A percentile compares a stretch with the other conserved stretches of the same genome.
These are phyloP conservation scores for Talinum fruticosum DNA, from an alignment of 148 eudicot species.

Conservation along the genomic window DNA sequence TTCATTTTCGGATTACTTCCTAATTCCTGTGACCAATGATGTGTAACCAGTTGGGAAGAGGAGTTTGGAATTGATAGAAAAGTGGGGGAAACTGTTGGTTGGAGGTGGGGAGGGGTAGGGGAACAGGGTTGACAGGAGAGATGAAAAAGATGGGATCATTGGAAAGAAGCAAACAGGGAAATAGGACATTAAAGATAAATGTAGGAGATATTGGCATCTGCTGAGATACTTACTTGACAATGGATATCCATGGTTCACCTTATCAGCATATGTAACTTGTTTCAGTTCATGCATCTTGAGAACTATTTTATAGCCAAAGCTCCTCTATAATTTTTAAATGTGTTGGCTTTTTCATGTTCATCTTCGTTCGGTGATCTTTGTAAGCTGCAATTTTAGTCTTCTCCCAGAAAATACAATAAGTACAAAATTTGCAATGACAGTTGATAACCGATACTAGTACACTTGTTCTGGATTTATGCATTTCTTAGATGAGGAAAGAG, in stretches of 20 bases:
- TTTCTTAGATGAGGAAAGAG: too few relatives aligned
- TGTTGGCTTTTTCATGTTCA: not conserved
- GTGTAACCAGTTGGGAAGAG: too few relatives aligned
- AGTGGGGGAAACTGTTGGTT: not conserved
- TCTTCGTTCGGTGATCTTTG: not conserved
- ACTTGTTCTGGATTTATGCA: too few relatives aligned
- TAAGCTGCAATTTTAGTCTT: not conserved
- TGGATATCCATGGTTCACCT: not conserved
- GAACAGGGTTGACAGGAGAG: not conserved
- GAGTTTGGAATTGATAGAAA: too few relatives aligned
- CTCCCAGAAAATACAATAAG: not conserved
- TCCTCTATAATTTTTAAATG: not conserved
- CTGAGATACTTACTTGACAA: not conserved
- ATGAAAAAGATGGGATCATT: not conserved
- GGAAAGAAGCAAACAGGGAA: not conserved
- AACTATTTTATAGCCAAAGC: not conserved
- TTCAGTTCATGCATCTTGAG: not conserved
- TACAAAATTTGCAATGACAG: not conserved
- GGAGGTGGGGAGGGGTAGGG: not conserved
- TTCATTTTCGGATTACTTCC: not conserved
- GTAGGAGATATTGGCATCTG: not conserved
- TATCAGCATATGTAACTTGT: not conserved
- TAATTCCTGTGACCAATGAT: too few relatives aligned
- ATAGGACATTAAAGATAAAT: not conserved
- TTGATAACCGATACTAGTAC: not conserved